phyloP scores from a whole-genome alignment of 768 basidiomycete species.

The Dacryopinax primogenitus region DNA sequence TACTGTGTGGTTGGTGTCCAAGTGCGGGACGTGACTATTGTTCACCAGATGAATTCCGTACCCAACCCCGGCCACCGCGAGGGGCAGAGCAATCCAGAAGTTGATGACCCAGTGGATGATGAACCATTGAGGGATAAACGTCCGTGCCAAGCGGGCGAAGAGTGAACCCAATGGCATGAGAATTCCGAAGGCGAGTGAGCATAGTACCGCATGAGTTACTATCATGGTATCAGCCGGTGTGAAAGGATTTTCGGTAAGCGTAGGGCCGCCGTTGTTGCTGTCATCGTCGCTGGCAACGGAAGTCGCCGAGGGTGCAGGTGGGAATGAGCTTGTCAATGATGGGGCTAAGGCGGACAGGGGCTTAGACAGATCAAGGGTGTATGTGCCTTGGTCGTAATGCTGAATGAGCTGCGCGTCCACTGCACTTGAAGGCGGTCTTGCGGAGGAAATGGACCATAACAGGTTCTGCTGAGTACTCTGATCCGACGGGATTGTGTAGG shows the following conservation, averaged over 20 bases:
- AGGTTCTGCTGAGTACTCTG: slow-evolving; percentile 30
- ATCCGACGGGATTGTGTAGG: slow-evolving; percentile 20
- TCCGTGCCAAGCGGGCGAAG: slow-evolving; percentile 42
- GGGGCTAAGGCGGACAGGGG: slow-evolving; percentile 19
- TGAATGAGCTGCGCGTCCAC: slow-evolving; percentile 35
- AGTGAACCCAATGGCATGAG: slow-evolving; percentile 43
- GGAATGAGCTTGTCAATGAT: slow-evolving; percentile 6
- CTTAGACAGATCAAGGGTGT: slow-evolving; percentile 39
- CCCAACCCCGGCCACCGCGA: slow-evolving; percentile 13
- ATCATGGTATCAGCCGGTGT: slow-evolving; percentile 24
- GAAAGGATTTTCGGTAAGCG: background rate
- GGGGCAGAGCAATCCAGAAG: slow-evolving; percentile 28
- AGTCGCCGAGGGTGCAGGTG: background rate
- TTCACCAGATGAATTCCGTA: background rate
- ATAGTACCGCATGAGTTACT: slow-evolving; percentile 44
- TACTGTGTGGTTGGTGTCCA: slow-evolving; percentile 41
- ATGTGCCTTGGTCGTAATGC: slow-evolving; percentile 36
- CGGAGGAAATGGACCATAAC: slow-evolving; percentile 48
- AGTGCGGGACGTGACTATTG: slow-evolving; percentile 20
- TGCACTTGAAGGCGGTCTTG: slow-evolving; percentile 37
- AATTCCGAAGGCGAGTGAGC: slow-evolving; percentile 39
- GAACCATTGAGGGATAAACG: slow-evolving; percentile 41
- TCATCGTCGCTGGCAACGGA: slow-evolving; percentile 3
- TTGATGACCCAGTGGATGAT: slow-evolving; percentile 40
- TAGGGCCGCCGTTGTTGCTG: background rate